A percentile compares a stretch with the other conserved stretches of the same genome.
These are phyloP conservation scores for Galeopsis tetrahit DNA, from an alignment of 257 asterid species.

Conservation along the genomic window DNA sequence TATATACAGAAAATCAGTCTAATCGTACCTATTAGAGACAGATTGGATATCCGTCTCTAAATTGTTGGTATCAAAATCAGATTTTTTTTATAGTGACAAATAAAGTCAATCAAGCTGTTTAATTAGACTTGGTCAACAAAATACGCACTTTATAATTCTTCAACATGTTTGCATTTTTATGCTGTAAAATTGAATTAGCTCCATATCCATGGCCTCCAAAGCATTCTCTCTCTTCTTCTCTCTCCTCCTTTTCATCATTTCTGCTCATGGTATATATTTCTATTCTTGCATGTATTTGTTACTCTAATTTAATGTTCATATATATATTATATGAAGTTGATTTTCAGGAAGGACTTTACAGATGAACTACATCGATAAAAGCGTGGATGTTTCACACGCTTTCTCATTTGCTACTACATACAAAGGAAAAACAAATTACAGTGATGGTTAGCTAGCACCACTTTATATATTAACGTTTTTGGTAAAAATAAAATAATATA, in stretches of 20 bases:
- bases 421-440: conserved; percentile 35
- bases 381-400: neutral
- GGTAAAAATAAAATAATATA: no score
- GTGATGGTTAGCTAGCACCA: conserved; percentile 26
- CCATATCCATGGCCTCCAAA: conserved; percentile 30
- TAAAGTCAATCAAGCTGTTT: neutral
- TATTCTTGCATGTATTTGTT: neutral
- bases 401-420: conserved; percentile 21
- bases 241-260: conserved; percentile 11
- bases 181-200: neutral
- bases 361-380: conserved; percentile 9
- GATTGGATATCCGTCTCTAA: no score
- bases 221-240: conserved; percentile 24
- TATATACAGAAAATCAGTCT: no score
- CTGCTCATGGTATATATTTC: conserved; percentile 22
- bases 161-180: neutral
- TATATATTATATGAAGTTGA: no score
- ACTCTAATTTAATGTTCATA: neutral
- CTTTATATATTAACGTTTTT: no score
- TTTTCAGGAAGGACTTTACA: conserved; percentile 32
- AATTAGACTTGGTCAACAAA: conserved; percentile 5
- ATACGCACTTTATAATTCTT: neutral
- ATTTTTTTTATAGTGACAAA: no score
- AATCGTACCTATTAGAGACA: no score
- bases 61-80: no score